phyloP scores from a whole-genome alignment of 108 stramenopile genomes.

The Stephanodiscus minutulus region DNA sequence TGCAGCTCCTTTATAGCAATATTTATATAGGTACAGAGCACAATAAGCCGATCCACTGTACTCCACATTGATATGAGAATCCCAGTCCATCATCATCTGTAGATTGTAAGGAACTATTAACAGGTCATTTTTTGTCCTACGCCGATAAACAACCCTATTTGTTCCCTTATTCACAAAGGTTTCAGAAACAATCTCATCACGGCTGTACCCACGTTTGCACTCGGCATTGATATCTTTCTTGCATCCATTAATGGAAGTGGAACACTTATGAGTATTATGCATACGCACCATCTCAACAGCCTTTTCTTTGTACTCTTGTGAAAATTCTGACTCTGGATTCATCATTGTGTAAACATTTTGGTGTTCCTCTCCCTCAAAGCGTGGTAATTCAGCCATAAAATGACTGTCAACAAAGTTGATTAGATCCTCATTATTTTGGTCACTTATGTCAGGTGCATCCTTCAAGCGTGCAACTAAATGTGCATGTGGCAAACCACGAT shows the following conservation, averaged over 20 bases:
- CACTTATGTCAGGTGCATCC: neutral
- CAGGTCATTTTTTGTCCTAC: neutral
- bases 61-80: neutral
- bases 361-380: neutral
- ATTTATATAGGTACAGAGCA: neutral
- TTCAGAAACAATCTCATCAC: neutral
- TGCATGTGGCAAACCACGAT: slow-evolving; percentile 1
- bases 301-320: neutral
- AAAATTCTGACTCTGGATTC: neutral
- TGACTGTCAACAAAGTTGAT: neutral
- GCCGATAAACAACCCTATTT: neutral
- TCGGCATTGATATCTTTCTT: neutral
- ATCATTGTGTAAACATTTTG: neutral
- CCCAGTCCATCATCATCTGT: neutral
- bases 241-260: neutral
- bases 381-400: neutral
- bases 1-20: neutral
- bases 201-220: neutral
- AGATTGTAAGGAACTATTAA: neutral
- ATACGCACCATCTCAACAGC: neutral
- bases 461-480: neutral
- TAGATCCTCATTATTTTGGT: neutral
- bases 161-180: neutral
- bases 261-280: neutral
- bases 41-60: neutral